Percentiles rank a stretch among this genome's conserved stretches.
Conservation (phyloP, 306 rosid species). For the Pachyrhizus erosus region DNA sequence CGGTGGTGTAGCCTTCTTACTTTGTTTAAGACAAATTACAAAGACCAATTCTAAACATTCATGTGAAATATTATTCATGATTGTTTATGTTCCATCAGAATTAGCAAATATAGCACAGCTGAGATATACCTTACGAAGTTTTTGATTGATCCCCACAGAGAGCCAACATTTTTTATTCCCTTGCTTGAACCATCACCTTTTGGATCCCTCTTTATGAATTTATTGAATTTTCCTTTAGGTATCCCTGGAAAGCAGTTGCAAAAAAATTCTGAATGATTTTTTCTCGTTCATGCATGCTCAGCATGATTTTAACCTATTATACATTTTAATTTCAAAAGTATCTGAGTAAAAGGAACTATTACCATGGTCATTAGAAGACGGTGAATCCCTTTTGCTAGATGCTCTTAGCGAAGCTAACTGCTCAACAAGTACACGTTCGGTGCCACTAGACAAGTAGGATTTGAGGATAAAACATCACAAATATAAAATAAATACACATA, state of each 20-base stretch:
- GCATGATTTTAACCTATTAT: slow-evolving; percentile 1
- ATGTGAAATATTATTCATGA: not conserved
- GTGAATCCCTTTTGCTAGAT: slow-evolving; percentile 48
- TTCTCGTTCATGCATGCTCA: slow-evolving; percentile 4
- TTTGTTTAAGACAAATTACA: slow-evolving; percentile 22
- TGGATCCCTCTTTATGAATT: slow-evolving; percentile 39
- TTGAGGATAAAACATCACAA: slow-evolving; percentile 29
- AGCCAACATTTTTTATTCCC: slow-evolving; percentile 41
- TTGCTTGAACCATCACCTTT: slow-evolving; percentile 44
- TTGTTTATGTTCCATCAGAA: slow-evolving; percentile 22
- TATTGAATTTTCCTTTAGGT: slow-evolving; percentile 47
- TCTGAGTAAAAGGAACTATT: slow-evolving; percentile 32
- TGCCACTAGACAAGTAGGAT: slow-evolving; percentile 52
- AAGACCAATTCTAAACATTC: slow-evolving; percentile 28
- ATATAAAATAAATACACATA: not conserved
- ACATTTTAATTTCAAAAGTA: not conserved
- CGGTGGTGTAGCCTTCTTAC: slow-evolving; percentile 7
- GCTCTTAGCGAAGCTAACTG: slow-evolving; percentile 70
- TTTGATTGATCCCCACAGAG: slow-evolving; percentile 71
- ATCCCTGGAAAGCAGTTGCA: slow-evolving; percentile 48
- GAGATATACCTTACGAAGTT: slow-evolving; percentile 68
- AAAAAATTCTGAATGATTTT: slow-evolving; percentile 4
- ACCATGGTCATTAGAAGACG: slow-evolving; percentile 53
- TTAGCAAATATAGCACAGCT: not conserved
- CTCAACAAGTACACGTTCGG: slow-evolving; percentile 70